These are phyloP conservation scores for Beauveria varroae DNA, from an alignment of 2,329 filamentous ascomycete species.

Conservation along the genomic window DNA sequence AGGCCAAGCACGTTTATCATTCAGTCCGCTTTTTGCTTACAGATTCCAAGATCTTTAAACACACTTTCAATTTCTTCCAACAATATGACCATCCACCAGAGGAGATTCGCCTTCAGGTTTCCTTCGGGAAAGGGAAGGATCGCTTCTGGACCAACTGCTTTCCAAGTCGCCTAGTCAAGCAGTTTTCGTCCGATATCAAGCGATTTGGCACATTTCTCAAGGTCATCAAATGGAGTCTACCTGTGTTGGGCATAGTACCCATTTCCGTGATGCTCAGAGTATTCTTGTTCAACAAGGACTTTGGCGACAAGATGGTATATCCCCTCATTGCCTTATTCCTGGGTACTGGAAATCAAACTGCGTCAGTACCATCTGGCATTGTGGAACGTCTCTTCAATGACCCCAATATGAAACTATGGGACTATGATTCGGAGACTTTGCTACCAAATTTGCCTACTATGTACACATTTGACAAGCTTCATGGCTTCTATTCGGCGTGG, in stretches of 20 bases:
- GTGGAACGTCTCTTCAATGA: constrained; percentile 53
- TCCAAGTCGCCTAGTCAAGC: constrained; percentile 48
- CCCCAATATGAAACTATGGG: constrained; percentile 52
- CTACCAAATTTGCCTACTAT: constrained; percentile 55
- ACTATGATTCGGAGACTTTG: constrained; percentile 47
- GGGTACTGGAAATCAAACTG: constrained; percentile 67
- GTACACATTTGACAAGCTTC: constrained; percentile 58
- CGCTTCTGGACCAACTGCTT: constrained; percentile 61
- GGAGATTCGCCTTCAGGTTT: constrained; percentile 53
- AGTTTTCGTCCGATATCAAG: constrained; percentile 48
- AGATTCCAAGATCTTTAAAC: constrained; percentile 52
- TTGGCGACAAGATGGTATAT: constrained; percentile 62
- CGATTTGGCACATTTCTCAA: constrained; percentile 49
- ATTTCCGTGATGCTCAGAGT: constrained; percentile 59
- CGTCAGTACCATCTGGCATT: constrained; percentile 62
- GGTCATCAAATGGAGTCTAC: constrained; percentile 51
- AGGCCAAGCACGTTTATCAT: not conserved
- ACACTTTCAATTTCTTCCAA: constrained; percentile 58
- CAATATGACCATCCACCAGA: constrained; percentile 48
- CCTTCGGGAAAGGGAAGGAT: constrained; percentile 51
- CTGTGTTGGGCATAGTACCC: constrained; percentile 51
- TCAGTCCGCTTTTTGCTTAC: not conserved
- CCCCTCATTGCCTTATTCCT: constrained; percentile 68
- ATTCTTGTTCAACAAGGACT: constrained; percentile 62
- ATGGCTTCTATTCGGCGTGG: constrained; percentile 55